Base-by-base conservation (phyloP, 2,329 filamentous ascomycete species). In the Sarocladium oryzae region DNA sequence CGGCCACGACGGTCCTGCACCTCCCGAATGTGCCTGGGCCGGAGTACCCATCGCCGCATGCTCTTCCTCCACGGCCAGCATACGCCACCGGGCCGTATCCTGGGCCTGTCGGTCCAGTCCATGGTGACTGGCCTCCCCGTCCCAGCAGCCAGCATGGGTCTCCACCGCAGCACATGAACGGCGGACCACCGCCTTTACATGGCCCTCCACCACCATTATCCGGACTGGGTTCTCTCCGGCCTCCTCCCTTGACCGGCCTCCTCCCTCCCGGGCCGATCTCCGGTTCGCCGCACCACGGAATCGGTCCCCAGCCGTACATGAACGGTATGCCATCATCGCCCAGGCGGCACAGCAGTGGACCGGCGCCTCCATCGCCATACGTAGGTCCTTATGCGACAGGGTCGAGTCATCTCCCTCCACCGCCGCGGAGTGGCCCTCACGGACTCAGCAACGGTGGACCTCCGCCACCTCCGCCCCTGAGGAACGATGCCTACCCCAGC, bases 291-390 rank as follows among this genome's bases (percentile, higher is more conserved):
- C 52, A 49, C 40, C 58, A 60, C 63, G 56, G 60, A 5, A 65
- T 65, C 49, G 58, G 58, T 6, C 51, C 65, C 13, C 60, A 58
- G 16, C 56, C 64, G 8, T 69, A 67, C 52, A 53, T 67, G 23
- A 79, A 73, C 50, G 73, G 73, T 20, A 60, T 75, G 50, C 73
- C 75, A 2, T 70, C 68, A 1, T 79, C 77, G 3, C 74, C 78
- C 18, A 72, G 74, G 30, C 69, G 73, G 21, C 46, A 37, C 21
- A 33, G 55, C 69, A 51, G 71, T 66, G 46, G 70, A 10, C 70
- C 70, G 9, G 62, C 70, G 8, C 64, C 70, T 7, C 64, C 72
- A 23, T 62, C 65, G 11, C 65, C 72, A n/a, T 78, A 74, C 56
- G 60, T 66, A 38, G 60, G 66, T 10, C 59, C 68, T 4, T 69